Base-by-base conservation (phyloP, 148 eudicot genomes). In the Heliosperma pusillum region DNA sequence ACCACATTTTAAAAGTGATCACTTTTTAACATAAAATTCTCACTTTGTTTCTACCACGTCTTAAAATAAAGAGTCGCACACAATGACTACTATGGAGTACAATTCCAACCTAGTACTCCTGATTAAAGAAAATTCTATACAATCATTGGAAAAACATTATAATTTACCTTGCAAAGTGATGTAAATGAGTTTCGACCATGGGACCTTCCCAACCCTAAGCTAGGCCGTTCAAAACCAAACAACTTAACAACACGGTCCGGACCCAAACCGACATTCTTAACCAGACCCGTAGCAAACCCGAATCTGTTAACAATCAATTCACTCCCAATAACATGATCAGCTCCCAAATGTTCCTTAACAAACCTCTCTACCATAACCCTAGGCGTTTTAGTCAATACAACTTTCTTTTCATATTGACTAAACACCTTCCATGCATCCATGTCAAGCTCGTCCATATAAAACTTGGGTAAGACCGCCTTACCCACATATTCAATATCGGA, bases 321-420 rank as follows among this genome's bases (percentile, higher is more conserved):
- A 70, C 79, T 86, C 68, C 99, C 97, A 63, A 92, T 74, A 30
- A 92, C 97, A 2, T 86, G 87, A 72, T 90, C 93, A 5, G 86
- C 97, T 42, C 84, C 71, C 65, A 95, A 80, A 82, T 95, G 99
- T 50, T 89, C 97, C 86, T 89, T 95, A 67, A 83, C 88, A 66
- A 95, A 95, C 89, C 88, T 81, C 81, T 92, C 97, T 26, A 90
- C 96, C 97, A 95, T 88, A 21, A 92, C 68, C 77, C 86, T 86
- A 7, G 99, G 99, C 26, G 82, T 89, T 69, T 71, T 86, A 7
- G 91, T 90, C 82, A 90, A 89, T 71, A 92, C 96, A 17, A 92
- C 88, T 55, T 84, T 87, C 80, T 85, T 95, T 53, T 85, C 91
- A 61, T 81, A 83, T 53, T 81, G 72, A 60, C 89, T 87, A 74